These are phyloP conservation scores for Dryadomyces quercivorus DNA, from an alignment of 2,329 filamentous ascomycete genomes.

Conservation along the genomic window DNA sequence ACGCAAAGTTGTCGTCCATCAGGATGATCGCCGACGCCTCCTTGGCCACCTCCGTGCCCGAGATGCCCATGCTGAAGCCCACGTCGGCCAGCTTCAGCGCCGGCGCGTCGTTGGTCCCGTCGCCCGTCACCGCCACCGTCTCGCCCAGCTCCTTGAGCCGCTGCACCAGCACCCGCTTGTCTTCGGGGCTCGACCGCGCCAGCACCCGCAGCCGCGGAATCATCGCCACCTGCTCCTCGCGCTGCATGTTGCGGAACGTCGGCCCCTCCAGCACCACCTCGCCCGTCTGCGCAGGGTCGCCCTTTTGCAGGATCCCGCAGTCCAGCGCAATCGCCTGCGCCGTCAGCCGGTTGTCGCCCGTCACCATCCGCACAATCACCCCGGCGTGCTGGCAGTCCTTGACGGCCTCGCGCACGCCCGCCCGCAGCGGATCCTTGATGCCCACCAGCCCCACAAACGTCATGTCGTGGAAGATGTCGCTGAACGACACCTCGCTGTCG, in stretches of 20 bases:
- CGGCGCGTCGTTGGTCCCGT: conserved; percentile 74
- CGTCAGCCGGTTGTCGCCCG: conserved; percentile 69
- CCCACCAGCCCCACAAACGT: conserved; percentile 58
- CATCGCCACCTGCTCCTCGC: conserved; percentile 51
- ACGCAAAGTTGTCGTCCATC: conserved; percentile 80
- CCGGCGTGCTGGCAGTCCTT: conserved; percentile 61
- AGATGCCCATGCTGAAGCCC: conserved; percentile 77
- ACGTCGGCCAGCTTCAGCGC: conserved; percentile 72
- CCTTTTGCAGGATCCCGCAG: conserved; percentile 59
- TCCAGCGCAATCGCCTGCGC: conserved; percentile 69
- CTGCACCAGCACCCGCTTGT: conserved; percentile 62
- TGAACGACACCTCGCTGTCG: conserved; percentile 50
- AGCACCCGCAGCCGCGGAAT: conserved; percentile 60
- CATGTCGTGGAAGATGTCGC: conserved; percentile 57
- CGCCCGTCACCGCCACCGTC: conserved; percentile 71
- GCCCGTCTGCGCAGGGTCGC: conserved; percentile 26
- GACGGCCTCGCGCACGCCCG: conserved; percentile 63
- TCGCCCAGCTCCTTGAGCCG: conserved; percentile 61
- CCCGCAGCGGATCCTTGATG: conserved; percentile 69
- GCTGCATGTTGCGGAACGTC: conserved; percentile 60
- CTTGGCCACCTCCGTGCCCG: conserved; percentile 74
- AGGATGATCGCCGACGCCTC: conserved; percentile 76
- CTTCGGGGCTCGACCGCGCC: conserved; percentile 63
- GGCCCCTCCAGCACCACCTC: conserved; percentile 65
- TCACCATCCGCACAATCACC: conserved; percentile 75